phyloP scores from a whole-genome alignment of 768 basidiomycete species.

The Mycena alexandri region DNA sequence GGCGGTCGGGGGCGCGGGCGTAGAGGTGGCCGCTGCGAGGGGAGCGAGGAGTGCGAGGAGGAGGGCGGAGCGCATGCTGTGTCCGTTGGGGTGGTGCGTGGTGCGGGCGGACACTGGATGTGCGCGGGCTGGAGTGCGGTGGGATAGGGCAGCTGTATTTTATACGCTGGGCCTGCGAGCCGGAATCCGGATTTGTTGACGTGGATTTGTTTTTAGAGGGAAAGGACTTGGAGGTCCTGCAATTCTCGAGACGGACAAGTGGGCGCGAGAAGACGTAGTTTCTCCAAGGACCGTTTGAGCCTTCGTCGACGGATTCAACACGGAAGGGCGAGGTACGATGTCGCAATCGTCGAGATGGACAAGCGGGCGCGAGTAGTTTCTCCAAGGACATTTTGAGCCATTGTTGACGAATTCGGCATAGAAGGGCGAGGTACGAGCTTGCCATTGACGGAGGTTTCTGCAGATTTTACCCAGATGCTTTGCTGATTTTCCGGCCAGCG shows the following conservation, averaged over 20 bases:
- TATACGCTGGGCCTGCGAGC: constrained; percentile 10
- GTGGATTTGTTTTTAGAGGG: constrained; percentile 8
- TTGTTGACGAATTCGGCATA: too few species aligned
- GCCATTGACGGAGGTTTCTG: too few species aligned
- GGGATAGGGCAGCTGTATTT: constrained; percentile 12
- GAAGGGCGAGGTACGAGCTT: too few species aligned
- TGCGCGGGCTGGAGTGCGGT: constrained; percentile 16
- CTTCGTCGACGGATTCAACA: constrained; percentile 2
- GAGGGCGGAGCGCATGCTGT: constrained; percentile 8
- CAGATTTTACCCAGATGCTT: too few species aligned
- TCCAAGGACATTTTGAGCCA: too few species aligned
- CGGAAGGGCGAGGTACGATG: neutral
- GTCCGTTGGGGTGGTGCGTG: neutral
- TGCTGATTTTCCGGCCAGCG: too few species aligned
- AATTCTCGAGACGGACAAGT: constrained; percentile 8
- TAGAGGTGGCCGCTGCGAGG: constrained; percentile 9
- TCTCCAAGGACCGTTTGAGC: constrained; percentile 1
- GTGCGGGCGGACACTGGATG: neutral
- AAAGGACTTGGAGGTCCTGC: too few species aligned
- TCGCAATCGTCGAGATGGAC: too few species aligned
- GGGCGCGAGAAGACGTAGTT: constrained; percentile 8
- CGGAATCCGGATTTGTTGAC: constrained; percentile 15
- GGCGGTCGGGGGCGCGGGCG: neutral
- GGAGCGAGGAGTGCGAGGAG: neutral
- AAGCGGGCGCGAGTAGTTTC: too few species aligned